phyloP scores from a whole-genome alignment of 495 filamentous ascomycete genomes.

The Aspergillus kassunensis region DNA sequence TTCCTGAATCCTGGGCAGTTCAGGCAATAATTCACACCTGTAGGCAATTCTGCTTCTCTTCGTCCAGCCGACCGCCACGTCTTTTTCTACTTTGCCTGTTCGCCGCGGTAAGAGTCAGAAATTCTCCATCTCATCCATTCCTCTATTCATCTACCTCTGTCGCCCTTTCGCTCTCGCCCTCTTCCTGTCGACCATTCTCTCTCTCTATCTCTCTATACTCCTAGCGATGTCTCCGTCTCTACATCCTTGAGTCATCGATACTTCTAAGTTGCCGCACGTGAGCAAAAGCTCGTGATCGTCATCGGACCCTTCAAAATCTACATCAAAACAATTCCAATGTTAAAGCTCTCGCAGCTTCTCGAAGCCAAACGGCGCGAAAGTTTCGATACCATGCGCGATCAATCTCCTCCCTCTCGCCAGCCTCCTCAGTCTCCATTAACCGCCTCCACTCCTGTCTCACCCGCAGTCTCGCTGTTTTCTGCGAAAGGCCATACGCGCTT shows the following conservation, averaged over 20 bases:
- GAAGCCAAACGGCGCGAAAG: slow-evolving; percentile 27
- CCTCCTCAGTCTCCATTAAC: slow-evolving; percentile 31
- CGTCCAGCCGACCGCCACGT: slow-evolving; percentile 21
- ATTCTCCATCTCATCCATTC: neutral
- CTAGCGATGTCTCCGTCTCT: slow-evolving; percentile 1
- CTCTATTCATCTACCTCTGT: neutral
- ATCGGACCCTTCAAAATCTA: slow-evolving; percentile 8
- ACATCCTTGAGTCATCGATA: neutral
- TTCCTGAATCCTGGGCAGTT: too few species aligned
- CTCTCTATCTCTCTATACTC: slow-evolving; percentile 1
- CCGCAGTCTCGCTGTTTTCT: slow-evolving; percentile 42
- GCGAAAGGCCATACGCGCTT: slow-evolving; percentile 37
- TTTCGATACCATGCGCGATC: slow-evolving; percentile 23
- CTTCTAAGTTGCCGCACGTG: slow-evolving; percentile 13
- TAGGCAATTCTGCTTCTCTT: slow-evolving; percentile 13
- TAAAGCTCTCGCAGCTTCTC: slow-evolving; percentile 27
- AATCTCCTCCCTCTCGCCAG: slow-evolving; percentile 16
- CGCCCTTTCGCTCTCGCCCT: too few species aligned
- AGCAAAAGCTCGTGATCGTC: slow-evolving; percentile 15
- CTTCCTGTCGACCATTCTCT: too few species aligned
- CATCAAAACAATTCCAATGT: slow-evolving; percentile 15
- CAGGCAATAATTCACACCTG: neutral
- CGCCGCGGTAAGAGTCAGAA: slow-evolving; percentile 11
- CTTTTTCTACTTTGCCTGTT: slow-evolving; percentile 8
- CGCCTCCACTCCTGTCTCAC: slow-evolving; percentile 42